These are phyloP conservation scores for Pseudohyphozyma bogoriensis DNA, from an alignment of 768 basidiomycete species.

Conservation along the genomic window DNA sequence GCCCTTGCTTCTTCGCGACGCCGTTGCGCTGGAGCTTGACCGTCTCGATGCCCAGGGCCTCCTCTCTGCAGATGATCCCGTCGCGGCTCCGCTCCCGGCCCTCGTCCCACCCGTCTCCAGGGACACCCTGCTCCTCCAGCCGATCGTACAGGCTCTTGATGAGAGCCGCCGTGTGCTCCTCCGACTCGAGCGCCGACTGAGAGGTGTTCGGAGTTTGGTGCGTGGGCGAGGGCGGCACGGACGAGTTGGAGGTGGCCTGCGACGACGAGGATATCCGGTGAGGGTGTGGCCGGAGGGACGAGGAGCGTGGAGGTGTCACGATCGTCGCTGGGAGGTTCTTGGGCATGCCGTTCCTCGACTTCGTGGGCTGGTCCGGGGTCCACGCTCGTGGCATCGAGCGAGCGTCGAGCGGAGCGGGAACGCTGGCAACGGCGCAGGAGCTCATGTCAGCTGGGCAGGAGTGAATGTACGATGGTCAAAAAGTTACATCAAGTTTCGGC, in stretches of 20 bases:
- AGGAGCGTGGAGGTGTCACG: too few species aligned
- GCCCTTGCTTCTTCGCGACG: slow-evolving; percentile 40
- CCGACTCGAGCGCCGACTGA: slow-evolving; percentile 2
- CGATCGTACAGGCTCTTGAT: slow-evolving; percentile 80
- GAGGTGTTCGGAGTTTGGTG: not conserved
- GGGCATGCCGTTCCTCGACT: too few species aligned
- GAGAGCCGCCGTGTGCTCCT: slow-evolving; percentile 47
- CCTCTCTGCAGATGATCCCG: slow-evolving; percentile 38
- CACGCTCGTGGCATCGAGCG: too few species aligned
- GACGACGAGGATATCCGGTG: slow-evolving; percentile 20
- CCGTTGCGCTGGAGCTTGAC: slow-evolving; percentile 36
- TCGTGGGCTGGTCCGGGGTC: too few species aligned
- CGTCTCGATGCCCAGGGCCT: slow-evolving; percentile 41
- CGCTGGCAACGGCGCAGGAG: too few species aligned
- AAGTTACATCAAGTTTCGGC: too few species aligned
- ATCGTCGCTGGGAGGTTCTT: too few species aligned
- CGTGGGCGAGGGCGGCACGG: not conserved
- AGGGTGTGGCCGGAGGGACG: too few species aligned
- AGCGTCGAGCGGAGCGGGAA: too few species aligned
- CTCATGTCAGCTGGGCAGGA: too few species aligned
- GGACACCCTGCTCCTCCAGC: slow-evolving; percentile 80
- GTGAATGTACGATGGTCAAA: too few species aligned
- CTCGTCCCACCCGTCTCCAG: slow-evolving; percentile 87
- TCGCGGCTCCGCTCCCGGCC: slow-evolving; percentile 84
- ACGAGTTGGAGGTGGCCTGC: slow-evolving; percentile 23